Evolutionary conservation across 2,329 filamentous ascomycete species (phyloP), one percentile per base, ranked within the genome.

Genomic region (Diaporthe australafricana): DNA sequence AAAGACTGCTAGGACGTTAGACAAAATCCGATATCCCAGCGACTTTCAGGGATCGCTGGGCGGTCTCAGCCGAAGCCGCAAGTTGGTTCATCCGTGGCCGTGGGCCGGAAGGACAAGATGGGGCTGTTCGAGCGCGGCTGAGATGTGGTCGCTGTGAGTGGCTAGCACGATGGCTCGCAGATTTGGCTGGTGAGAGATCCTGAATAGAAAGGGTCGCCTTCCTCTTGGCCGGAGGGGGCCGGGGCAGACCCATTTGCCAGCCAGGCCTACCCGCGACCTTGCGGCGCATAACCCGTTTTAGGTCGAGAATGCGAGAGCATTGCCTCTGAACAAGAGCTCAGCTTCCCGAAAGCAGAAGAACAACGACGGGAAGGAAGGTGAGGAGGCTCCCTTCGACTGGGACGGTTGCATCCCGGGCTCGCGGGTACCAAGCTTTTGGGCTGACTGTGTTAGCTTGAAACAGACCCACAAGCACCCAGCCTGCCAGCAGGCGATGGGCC

Each of bases 361-460:
- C 60, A 30, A 50, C n/a, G 60, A n/a, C 30, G 30, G 27, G 42
- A 65, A 20, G 45, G 60, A 47, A 25, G 60, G 45, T 50, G 42
- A 50, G 45, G 17, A 17, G 22, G n/a, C 20, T n/a, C n/a, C 45
- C 40, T 42, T 42, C 25, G 42, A 63, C 60, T 63, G 42, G 42
- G 47, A 63, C 60, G 60, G 60, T 65, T 38, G 60, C 60, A 65
- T 65, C 60, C 60, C 45, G 45, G 60, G 60, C 60, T 63, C 60
- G 27, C 35, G 60, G 60, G 14, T 65, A 50, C 60, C 60, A 65
- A 65, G 60, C 60, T 65, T 65, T 65, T 65, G 45, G 60, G 60
- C 60, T 38, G 45, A 30, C 2, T 17, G 40, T 32, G 40, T 12
- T 50, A 65, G 60, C 60, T 50, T 65, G 60, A 65, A 50, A 65